Conservation (phyloP, 257 asterid species). For the Prunella vulgaris region DNA sequence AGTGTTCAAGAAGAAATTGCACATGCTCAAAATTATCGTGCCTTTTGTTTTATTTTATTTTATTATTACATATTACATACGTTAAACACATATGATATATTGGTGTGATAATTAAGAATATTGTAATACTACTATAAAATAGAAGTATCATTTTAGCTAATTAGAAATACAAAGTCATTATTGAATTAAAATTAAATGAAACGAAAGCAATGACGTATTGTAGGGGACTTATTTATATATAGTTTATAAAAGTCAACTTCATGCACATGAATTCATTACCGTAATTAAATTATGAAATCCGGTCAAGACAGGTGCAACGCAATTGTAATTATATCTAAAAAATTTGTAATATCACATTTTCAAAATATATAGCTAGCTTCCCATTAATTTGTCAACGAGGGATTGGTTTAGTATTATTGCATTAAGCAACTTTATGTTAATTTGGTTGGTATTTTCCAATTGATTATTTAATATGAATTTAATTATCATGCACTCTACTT, state of each 20-base stretch:
- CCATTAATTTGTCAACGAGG: not conserved
- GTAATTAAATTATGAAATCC: conserved; percentile 2
- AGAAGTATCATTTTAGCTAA: no score
- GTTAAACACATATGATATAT: not conserved
- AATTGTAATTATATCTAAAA: not conserved
- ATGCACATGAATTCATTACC: not conserved
- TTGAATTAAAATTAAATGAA: not conserved
- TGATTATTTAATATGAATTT: not conserved
- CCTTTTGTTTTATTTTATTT: not conserved
- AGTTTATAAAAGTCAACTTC: conserved; percentile 11
- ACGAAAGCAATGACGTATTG: not conserved
- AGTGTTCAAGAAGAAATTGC: not conserved
- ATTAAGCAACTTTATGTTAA: no score
- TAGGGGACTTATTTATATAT: not conserved
- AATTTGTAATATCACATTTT: not conserved
- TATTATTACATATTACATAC: not conserved
- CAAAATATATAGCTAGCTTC: not conserved
- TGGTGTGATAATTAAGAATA: not conserved
- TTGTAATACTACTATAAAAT: not conserved
- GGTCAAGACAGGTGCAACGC: not conserved
- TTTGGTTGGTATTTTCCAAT: not conserved
- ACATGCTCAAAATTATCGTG: not conserved
- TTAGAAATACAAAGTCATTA: not conserved
- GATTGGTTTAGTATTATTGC: not conserved
- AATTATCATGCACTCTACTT: not conserved